Base-by-base conservation (phyloP, 257 asterid genomes). In the Ehretia macrophylla region DNA sequence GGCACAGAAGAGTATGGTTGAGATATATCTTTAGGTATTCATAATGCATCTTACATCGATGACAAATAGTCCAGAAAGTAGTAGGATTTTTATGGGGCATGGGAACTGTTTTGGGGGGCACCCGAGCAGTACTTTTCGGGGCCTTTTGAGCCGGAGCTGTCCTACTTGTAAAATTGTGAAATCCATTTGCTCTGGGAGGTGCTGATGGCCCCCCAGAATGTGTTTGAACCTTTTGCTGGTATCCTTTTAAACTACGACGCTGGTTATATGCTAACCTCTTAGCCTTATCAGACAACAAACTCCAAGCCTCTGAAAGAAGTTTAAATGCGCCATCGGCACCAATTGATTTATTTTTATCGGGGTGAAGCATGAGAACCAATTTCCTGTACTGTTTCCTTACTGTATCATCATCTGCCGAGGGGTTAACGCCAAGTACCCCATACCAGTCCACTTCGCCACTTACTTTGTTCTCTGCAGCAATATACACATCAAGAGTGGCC, bases 51-150 rank as follows among this genome's bases (percentile, higher is more conserved):
- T 67, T 80, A 75, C 90, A 83, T 44, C 63, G 58, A 60, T 65
- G 77, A 73, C 90, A 83, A 55, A 77, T 66, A 20, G 82, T 83
- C 90, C 90, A 83, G 63, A 83, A 83, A 39, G 85, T 83, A 65
- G 72, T 83, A 19, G 14, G 58, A 68, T 71, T 63, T 60, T 63
- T 67, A 61, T 75, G 23, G 18, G 78, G 75, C 19, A 78, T 18
- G n/a, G 78, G 79, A 53, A 59, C 65, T 37, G 86, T 60, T 32
- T 58, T 62, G 37, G 71, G 60, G 57, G 68, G 55, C 42, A 32
- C 56, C 59, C 71, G 72, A 20, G 67, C 63, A 49, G 11, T 21
- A 60, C 40, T 66, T 14, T 69, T 65, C 49, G 51, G 77, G 53
- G 79, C 4, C 63, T 72, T 77, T 32, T 71, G 62, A 63, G 37